phyloP scores from a whole-genome alignment of 2,329 filamentous ascomycete species.

The Diatrype stigma region DNA sequence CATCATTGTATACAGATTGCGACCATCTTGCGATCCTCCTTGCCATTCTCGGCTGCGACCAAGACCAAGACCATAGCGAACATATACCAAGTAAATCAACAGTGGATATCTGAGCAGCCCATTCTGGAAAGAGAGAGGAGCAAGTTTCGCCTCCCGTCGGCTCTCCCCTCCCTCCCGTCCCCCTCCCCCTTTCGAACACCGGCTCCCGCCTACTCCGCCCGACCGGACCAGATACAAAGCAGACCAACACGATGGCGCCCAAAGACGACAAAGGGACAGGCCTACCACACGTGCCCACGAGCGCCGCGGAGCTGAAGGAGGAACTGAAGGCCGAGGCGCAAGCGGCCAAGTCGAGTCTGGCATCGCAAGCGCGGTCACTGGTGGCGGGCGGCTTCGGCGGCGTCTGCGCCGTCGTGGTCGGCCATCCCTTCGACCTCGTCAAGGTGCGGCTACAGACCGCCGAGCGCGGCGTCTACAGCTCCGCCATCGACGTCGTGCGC shows the following conservation, averaged over 20 bases:
- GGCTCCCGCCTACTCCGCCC: neutral
- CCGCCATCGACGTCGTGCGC: conserved; percentile 85
- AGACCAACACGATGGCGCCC: neutral
- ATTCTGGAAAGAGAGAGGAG: too few species aligned
- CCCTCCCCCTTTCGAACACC: too few species aligned
- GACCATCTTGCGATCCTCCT: too few species aligned
- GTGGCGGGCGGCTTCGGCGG: conserved; percentile 89
- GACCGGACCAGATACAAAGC: too few species aligned
- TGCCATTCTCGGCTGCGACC: too few species aligned
- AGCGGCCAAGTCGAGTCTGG: conserved; percentile 34
- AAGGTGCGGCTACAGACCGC: conserved; percentile 97
- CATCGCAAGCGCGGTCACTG: conserved; percentile 69
- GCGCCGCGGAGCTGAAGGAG: conserved; percentile 31
- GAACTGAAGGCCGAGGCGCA: conserved; percentile 42
- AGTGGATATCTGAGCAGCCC: too few species aligned
- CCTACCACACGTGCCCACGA: conserved; percentile 36
- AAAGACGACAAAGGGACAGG: too few species aligned
- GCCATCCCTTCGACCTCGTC: conserved; percentile 95
- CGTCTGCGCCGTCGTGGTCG: conserved; percentile 87
- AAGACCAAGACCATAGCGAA: too few species aligned
- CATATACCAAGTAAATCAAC: too few species aligned
- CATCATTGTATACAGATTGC: too few species aligned
- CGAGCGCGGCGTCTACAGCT: conserved; percentile 85
- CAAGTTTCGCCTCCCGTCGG: too few species aligned
- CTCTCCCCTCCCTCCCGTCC: too few species aligned